Percentiles rank a stretch among this genome's conserved stretches.
These are phyloP conservation scores for Myriangium duriaei DNA, from an alignment of 2,329 filamentous ascomycete species.

Conservation along the genomic window DNA sequence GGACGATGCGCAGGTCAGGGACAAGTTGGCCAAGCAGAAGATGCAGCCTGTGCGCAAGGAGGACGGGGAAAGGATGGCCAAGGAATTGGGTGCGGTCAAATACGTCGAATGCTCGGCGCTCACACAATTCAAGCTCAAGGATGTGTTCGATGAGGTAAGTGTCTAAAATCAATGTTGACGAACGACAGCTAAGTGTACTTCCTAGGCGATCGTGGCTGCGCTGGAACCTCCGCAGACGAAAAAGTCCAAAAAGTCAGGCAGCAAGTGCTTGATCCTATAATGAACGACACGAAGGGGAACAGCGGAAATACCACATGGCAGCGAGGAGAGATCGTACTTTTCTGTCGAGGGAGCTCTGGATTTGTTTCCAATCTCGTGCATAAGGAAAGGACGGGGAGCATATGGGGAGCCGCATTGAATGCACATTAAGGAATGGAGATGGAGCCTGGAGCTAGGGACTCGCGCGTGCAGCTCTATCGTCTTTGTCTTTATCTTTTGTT, in stretches of 20 bases:
- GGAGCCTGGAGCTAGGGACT: no score
- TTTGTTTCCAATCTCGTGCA: no score
- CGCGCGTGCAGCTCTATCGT: no score
- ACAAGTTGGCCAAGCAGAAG: slow-evolving; percentile 91
- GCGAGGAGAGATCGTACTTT: not conserved
- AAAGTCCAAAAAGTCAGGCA: slow-evolving; percentile 38
- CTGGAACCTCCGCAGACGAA: slow-evolving; percentile 77
- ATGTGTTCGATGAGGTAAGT: slow-evolving; percentile 94
- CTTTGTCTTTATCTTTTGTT: no score
- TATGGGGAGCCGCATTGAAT: no score
- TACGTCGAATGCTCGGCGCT: slow-evolving; percentile 98
- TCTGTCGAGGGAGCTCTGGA: no score
- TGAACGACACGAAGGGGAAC: slow-evolving; percentile 3
- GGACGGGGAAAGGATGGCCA: slow-evolving; percentile 91
- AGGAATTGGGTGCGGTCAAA: slow-evolving; percentile 93
- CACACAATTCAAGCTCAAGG: slow-evolving; percentile 97
- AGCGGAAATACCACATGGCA: slow-evolving; percentile 3
- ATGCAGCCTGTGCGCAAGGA: slow-evolving; percentile 87
- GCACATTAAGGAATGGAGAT: no score
- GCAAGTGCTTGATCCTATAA: slow-evolving; percentile 26
- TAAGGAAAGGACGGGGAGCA: no score
- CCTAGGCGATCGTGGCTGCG: slow-evolving; percentile 84
- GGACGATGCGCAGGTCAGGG: slow-evolving; percentile 72
- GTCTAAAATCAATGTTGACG: not conserved
- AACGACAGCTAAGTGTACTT: slow-evolving; percentile 14